These are phyloP conservation scores for Byssothecium circinans DNA, from an alignment of 2,329 filamentous ascomycete species.

Conservation along the genomic window DNA sequence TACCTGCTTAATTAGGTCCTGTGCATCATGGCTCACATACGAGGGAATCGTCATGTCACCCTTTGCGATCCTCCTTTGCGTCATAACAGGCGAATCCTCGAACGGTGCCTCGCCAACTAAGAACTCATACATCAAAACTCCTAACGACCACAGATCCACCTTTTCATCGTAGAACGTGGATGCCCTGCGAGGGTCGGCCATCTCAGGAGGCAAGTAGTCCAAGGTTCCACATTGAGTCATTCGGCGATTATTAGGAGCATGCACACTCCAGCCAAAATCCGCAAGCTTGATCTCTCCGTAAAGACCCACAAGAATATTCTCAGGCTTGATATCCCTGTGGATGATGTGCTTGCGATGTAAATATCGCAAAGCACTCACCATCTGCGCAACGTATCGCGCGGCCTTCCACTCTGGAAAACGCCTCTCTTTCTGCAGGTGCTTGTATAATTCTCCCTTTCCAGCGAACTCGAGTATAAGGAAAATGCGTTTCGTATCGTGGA, in stretches of 20 bases:
- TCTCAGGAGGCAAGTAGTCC: slow-evolving; percentile 95
- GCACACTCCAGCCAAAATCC: slow-evolving; percentile 97
- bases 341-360: slow-evolving; percentile 96
- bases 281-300: slow-evolving; percentile 98
- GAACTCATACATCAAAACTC: slow-evolving; percentile 94
- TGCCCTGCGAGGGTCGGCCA: slow-evolving; percentile 78
- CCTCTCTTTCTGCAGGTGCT: slow-evolving; percentile 76
- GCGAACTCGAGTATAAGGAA: slow-evolving; percentile 86
- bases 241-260: slow-evolving; percentile 88
- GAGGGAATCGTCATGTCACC: slow-evolving; percentile 90
- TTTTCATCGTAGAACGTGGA: slow-evolving; percentile 94
- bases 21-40: slow-evolving; percentile 87
- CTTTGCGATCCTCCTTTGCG: slow-evolving; percentile 80
- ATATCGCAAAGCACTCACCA: slow-evolving; percentile 84
- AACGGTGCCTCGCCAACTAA: slow-evolving; percentile 93
- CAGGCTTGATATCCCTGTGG: slow-evolving; percentile 94
- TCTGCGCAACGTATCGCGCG: slow-evolving; percentile 83
- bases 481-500: slow-evolving; percentile 84
- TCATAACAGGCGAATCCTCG: slow-evolving; percentile 93
- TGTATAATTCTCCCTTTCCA: slow-evolving; percentile 84
- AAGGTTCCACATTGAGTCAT: slow-evolving; percentile 96
- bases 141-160: slow-evolving; percentile 92
- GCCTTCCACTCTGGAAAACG: slow-evolving; percentile 84
- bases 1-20: slow-evolving; percentile 88
- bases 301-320: slow-evolving; percentile 92